Evolutionary conservation across 257 asterid genomes (phyloP), one percentile per base, ranked within the genome.

Genomic region (Salvia splendens): DNA sequence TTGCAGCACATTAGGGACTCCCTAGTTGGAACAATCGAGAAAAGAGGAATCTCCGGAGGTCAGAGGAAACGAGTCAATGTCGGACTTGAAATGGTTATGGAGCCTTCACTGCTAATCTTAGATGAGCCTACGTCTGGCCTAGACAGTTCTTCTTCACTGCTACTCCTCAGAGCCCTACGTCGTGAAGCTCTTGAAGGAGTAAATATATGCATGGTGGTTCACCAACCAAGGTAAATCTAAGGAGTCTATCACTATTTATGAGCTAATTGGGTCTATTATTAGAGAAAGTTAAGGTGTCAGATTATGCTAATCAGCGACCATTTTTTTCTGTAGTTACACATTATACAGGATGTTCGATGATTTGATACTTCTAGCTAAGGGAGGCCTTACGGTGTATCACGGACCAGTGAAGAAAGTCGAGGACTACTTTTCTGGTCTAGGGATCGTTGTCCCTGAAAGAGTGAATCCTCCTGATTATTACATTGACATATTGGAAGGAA

Each of bases 111-210:
- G 58, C 76, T 94, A 79, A 91, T 94, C 82, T 81, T 94, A 75
- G 99, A 94, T 71, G 99, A 94, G 73, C 99, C 99, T 41, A 94
- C 99, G n/a, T 88, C 99, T 45, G 99, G 99, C 53, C 83, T 91
- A 78, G 99, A 94, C 76, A 94, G 99, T 76, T 87, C 96, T 66
- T 94, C 99, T 51, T 94, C 98, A 73, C 89, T 84, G 55, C 73
- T 94, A 46, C 89, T 94, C 35, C 91, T 94, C 24, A 79, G 99
- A 83, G 99, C 99, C 58, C 96, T 89, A 43, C 97, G 96, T 1
- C 96, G 98, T 52, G 98, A 94, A 85, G 95, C 99, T 67, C 95
- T 94, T 38, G 99, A 94, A 87, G 99, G 99, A 57, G 99, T 94
- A 38, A 94, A 94, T 63, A 83, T 94, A 66, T 81, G 88, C 81